phyloP scores from a whole-genome alignment of 768 basidiomycete species.

The Mrakia frigida region DNA sequence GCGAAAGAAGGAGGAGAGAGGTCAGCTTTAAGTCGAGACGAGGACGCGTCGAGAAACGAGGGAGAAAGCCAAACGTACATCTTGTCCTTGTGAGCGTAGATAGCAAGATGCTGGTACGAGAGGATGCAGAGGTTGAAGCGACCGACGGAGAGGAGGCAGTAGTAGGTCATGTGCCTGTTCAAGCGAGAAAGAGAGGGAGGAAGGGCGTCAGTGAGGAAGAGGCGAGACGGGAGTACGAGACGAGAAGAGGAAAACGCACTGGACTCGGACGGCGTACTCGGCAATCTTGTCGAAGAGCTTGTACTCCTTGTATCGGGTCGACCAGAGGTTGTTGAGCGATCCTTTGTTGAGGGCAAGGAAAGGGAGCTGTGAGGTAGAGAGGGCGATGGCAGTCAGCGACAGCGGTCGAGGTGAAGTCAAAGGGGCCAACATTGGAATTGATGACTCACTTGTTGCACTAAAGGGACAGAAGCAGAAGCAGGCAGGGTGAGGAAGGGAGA shows the following conservation, averaged over 20 bases:
- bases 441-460: too few species aligned
- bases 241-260: neutral
- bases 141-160: conserved; percentile 22
- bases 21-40: neutral
- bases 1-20: neutral
- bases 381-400: neutral
- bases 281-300: conserved; percentile 22
- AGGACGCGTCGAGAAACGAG: neutral
- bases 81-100: conserved; percentile 14
- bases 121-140: conserved; percentile 27
- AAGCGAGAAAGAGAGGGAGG: neutral
- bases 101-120: conserved; percentile 22
- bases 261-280: conserved; percentile 18
- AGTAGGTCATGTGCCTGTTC: conserved; percentile 17
- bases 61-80: neutral
- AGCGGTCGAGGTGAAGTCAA: neutral
- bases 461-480: neutral
- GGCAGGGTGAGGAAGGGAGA: neutral
- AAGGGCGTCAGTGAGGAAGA: neutral
- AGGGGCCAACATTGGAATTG: too few species aligned
- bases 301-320: conserved; percentile 26
- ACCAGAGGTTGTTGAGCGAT: conserved; percentile 27
- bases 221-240: neutral
- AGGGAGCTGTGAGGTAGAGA: neutral
- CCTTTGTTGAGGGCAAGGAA: conserved; percentile 23